Evolutionary conservation across 139 green algal species (phyloP), one percentile per base, ranked within the genome.

Genomic region (Auxenochlorella protothecoides): DNA sequence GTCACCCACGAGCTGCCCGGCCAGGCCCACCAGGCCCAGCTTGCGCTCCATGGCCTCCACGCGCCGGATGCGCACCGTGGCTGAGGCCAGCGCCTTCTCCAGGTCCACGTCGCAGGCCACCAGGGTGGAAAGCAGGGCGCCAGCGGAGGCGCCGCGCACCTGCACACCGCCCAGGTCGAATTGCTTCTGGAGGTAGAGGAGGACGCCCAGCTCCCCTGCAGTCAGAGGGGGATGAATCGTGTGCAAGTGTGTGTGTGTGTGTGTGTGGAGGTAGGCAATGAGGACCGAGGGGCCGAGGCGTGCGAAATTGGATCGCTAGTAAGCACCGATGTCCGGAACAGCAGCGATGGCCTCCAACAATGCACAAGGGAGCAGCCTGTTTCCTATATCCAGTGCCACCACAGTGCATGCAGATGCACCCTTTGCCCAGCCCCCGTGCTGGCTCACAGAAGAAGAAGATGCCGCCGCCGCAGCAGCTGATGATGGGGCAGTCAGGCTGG

Each of bases 11-110:
- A 93, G 69, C 3, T 63, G 59, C 4, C 88, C 89, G 87, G 87
- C 95, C 27, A 93, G 80, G 54, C 88, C 88, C 12, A 66, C 68
- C 66, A 94, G 72, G 2, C 88, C 88, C 4, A 44, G 27, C 27
- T 44, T 44, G 27, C 27, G 27, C 27, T 44, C 27, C 27, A 44
- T 44, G 27, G 27, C 27, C 27, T 44, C 27, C 27, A 44, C 27
- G 27, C 27, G 27, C 27, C 27, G 27, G 27, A 44, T 44, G 27
- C 27, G 27, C 27, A 44, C 27, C 27, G 27, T 44, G 27, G 27
- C 27, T 0, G 27, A 44, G 13, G 70, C 53, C 52, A 89, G 62
- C 11, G 85, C 81, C 16, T 70, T 69, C 15, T 85, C 76, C 11
- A 66, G 13, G 54, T 83, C 71, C 5, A 87, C 80, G 59, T 76